Base-by-base conservation (phyloP, 305 asterid species). In the Euphrasia arctica region DNA sequence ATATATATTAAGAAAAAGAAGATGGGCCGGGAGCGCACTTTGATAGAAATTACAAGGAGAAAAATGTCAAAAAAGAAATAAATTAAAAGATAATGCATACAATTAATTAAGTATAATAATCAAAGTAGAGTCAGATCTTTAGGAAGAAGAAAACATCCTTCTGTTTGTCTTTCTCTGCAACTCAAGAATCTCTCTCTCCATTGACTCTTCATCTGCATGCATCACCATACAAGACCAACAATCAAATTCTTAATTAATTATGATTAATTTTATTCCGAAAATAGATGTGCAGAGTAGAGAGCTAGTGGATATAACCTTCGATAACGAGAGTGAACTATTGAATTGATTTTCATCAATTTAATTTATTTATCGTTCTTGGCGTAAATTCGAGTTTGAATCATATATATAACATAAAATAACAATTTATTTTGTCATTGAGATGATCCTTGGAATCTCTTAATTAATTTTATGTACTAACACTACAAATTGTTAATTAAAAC, bases 121-220 rank as follows among this genome's bases (percentile, higher is more conserved):
- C 18, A 54, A 66, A 68, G 72, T 70, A 62, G 80, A 73, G 73
- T 85, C 85, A 72, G 82, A 83, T 88, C 83, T 88, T 83, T 78
- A 80, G 78, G 89, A 71, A 13, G 82, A 79, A 72, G 79, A 71
- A 76, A 78, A 67, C 83, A 77, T 72, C 68, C 69, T 80, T 88
- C 87, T 85, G 87, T 70, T 85, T 85, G 93, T 88, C 96, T 78
- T 71, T 77, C 82, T 83, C 85, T 82, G 36, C 65, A 0, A 68
- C 45, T 48, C 60, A 66, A 77, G 87, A 83, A 80, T 81, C 83
- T 78, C 78, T 72, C 84, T 78, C 80, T 73, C 80, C 82, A 75
- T 87, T 79, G 87, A 84, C 87, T 73, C 87, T 77, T 64, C 79
- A 74, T 39, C 80, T 76, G 64, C 73, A 56, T 82, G 77, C 86